Conservation (phyloP, 345 rosid genomes). For the Salix brachista region DNA sequence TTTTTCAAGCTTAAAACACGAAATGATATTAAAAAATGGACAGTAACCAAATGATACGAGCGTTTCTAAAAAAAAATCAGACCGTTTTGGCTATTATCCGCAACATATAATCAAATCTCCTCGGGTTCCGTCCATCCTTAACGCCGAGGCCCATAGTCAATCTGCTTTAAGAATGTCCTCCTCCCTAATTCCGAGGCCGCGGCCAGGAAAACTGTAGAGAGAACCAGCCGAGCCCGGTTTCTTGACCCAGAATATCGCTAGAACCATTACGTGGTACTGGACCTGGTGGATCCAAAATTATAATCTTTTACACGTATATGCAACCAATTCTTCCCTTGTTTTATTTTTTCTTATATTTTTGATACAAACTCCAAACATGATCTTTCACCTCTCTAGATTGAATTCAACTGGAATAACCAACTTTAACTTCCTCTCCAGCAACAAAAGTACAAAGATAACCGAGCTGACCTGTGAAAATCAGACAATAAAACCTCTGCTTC, state of each 20-base stretch:
- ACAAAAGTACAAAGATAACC: background rate
- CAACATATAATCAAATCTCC: background rate
- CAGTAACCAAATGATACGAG: no score
- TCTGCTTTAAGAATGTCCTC: background rate
- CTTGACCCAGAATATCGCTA: background rate
- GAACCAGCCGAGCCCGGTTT: background rate
- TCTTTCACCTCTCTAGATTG: no score
- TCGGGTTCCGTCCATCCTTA: background rate
- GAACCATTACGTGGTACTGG: background rate
- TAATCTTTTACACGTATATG: background rate
- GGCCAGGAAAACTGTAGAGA: background rate
- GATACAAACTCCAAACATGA: no score
- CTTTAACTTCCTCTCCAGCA: background rate
- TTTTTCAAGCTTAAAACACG: no score
- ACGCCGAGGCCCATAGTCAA: no score
- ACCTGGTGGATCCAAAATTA: background rate
- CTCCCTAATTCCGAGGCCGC: background rate
- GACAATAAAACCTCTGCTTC: background rate
- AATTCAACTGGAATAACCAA: background rate
- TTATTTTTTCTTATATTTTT: no score
- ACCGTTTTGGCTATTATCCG: no score
- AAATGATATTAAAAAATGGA: no score
- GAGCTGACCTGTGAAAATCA: background rate
- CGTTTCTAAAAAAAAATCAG: no score
- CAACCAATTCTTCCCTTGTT: no score